Conservation (phyloP, 176 grass and related monocot species). For the Aegilops tauschii region DNA sequence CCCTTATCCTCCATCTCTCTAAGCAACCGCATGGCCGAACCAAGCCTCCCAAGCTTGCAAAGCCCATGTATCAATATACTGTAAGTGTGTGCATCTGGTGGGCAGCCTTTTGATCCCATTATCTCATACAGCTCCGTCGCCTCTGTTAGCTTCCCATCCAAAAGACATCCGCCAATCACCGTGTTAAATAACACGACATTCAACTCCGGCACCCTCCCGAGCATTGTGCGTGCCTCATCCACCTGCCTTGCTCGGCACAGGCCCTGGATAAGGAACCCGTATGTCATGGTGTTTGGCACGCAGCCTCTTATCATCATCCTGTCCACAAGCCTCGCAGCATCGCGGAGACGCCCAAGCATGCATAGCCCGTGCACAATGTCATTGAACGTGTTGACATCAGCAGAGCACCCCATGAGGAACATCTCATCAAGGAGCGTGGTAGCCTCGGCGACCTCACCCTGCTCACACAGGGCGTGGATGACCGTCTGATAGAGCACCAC, state of each 20-base stretch:
- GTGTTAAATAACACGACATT: conserved; percentile 81
- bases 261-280: conserved; percentile 66
- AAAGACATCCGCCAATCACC: conserved; percentile 68
- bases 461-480: conserved; percentile 55
- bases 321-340: conserved; percentile 70
- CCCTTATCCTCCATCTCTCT: conserved; percentile 66
- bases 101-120: conserved; percentile 55
- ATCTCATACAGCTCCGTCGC: conserved; percentile 57
- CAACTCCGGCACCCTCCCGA: conserved; percentile 51
- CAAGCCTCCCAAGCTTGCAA: conserved; percentile 64
- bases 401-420: conserved; percentile 73
- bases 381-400: conserved; percentile 70
- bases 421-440: conserved; percentile 81
- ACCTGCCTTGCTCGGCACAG: conserved; percentile 52
- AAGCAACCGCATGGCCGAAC: conserved; percentile 56
- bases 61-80: conserved; percentile 71
- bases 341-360: conserved; percentile 35
- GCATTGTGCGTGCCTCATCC: conserved; percentile 57
- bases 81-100: conserved; percentile 69
- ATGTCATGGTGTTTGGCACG: conserved; percentile 50
- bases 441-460: conserved; percentile 53
- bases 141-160: conserved; percentile 50
- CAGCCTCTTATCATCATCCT: conserved; percentile 71
- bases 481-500: conserved; percentile 74
- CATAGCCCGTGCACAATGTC: conserved; percentile 64